Evolutionary conservation across 352 stramenopile species (phyloP).

Genomic region (Globisporangium abappressorium): DNA sequence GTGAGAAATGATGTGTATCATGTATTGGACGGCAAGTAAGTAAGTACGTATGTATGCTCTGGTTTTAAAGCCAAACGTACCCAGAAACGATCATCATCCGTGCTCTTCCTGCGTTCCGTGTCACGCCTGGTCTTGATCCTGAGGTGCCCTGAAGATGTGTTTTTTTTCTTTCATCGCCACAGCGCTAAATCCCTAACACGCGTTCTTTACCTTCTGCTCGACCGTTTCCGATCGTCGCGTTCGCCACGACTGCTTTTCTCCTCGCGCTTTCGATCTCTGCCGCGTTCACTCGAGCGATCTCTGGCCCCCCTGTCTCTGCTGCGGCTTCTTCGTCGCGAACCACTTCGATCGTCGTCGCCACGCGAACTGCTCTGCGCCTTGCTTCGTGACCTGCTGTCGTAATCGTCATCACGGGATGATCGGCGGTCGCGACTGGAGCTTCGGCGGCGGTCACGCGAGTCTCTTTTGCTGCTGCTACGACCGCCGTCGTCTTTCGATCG

Average conservation of each 20-base stretch:
- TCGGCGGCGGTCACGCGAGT: constrained; percentile 18
- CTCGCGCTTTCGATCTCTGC: constrained; percentile 22
- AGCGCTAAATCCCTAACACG: background rate
- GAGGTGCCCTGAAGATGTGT: background rate
- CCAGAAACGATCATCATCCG: background rate
- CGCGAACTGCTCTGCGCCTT: background rate
- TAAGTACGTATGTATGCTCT: background rate
- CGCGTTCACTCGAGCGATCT: constrained; percentile 8
- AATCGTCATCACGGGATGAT: background rate
- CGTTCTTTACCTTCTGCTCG: constrained; percentile 16
- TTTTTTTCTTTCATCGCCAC: background rate
- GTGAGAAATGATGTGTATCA: background rate
- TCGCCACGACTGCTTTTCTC: constrained; percentile 19
- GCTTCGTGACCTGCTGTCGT: background rate
- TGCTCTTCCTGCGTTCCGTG: background rate
- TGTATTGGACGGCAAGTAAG: background rate
- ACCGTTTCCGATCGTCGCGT: constrained; percentile 21
- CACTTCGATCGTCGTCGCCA: background rate
- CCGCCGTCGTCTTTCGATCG: constrained; percentile 12
- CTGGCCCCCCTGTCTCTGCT: constrained; percentile 5
- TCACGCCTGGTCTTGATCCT: background rate
- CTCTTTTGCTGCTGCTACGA: constrained; percentile 9
- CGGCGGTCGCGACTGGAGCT: constrained; percentile 18
- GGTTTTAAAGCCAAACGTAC: background rate
- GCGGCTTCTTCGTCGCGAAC: constrained; percentile 6